These are phyloP conservation scores for Colletotrichum abscissum DNA, from an alignment of 2,329 filamentous ascomycete species.

Conservation along the genomic window DNA sequence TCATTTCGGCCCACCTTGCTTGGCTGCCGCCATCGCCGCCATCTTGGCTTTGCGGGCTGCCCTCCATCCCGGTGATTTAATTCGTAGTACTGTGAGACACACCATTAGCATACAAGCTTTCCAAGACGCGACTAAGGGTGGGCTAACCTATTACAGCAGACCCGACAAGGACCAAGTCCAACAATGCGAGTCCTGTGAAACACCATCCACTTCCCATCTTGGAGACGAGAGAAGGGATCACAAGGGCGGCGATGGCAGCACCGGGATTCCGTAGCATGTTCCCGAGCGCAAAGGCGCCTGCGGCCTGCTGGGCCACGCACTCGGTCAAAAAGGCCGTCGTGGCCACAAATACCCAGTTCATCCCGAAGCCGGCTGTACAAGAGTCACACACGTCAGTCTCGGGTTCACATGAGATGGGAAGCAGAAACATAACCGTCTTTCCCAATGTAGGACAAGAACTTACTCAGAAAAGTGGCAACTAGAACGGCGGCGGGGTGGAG, in stretches of 20 bases:
- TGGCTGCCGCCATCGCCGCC: slow-evolving; percentile 23
- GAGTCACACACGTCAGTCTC: slow-evolving; percentile 21
- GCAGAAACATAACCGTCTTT: fast-evolving
- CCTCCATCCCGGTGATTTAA: slow-evolving; percentile 32
- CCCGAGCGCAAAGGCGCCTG: slow-evolving; percentile 52
- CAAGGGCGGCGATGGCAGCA: slow-evolving; percentile 50
- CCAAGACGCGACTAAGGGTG: not conserved
- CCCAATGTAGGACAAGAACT: slow-evolving; percentile 2
- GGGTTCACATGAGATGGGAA: not conserved
- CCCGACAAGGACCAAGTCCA: slow-evolving; percentile 43
- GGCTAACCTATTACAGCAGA: slow-evolving; percentile 38
- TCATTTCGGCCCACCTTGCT: slow-evolving; percentile 18
- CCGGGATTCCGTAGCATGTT: slow-evolving; percentile 53
- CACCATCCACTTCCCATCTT: slow-evolving; percentile 52
- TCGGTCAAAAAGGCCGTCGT: slow-evolving; percentile 55
- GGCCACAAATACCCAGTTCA: slow-evolving; percentile 54
- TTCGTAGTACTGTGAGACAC: slow-evolving; percentile 6
- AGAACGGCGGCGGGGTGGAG: slow-evolving; percentile 44
- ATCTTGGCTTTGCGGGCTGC: slow-evolving; percentile 30
- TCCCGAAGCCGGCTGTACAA: slow-evolving; percentile 46
- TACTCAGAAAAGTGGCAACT: slow-evolving; percentile 44
- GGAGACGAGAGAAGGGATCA: slow-evolving; percentile 47
- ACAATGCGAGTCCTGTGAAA: slow-evolving; percentile 50
- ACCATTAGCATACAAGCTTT: not conserved
- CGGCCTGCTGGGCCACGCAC: slow-evolving; percentile 50